Evolutionary conservation across 2,329 filamentous ascomycete genomes (phyloP).

Genomic region (Colletotrichum destructivum): DNA sequence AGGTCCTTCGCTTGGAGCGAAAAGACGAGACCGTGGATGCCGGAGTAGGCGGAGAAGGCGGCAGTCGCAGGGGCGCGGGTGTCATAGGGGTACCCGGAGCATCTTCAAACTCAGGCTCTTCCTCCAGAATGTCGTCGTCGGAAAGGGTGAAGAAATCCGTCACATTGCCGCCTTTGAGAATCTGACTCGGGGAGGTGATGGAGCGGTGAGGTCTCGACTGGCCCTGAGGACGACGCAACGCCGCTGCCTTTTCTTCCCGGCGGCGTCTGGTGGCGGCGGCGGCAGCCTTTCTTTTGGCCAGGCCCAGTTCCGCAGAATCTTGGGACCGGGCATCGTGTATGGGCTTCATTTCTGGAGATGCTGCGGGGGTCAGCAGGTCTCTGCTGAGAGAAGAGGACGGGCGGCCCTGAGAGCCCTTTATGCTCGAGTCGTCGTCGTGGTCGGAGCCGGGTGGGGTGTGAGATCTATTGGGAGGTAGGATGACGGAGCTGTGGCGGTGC

Average conservation of each 20-base stretch:
- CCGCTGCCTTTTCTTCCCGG: constrained; percentile 40
- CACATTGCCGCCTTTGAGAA: constrained; percentile 48
- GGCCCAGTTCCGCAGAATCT: constrained; percentile 38
- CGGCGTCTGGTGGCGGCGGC: constrained; percentile 34
- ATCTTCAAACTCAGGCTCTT: constrained; percentile 49
- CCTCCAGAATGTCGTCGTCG: constrained; percentile 73
- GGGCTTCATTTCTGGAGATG: constrained; percentile 53
- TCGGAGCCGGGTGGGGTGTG: constrained; percentile 55
- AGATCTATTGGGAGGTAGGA: constrained; percentile 44
- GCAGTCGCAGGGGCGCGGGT: constrained; percentile 4
- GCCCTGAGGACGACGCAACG: constrained; percentile 48
- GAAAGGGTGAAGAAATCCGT: constrained; percentile 48
- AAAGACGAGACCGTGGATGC: constrained; percentile 31
- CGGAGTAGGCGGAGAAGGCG: constrained; percentile 31
- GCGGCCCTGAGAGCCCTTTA: constrained; percentile 30
- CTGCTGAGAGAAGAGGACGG: constrained; percentile 40
- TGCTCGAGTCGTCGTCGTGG: constrained; percentile 49
- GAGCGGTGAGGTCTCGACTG: constrained; percentile 47
- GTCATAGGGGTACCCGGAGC: constrained; percentile 12
- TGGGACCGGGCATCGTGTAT: constrained; percentile 46
- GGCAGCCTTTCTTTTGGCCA: constrained; percentile 35
- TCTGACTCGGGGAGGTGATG: constrained; percentile 40
- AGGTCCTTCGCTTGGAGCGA: constrained; percentile 32
- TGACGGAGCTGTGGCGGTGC: constrained; percentile 42
- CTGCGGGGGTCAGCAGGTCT: constrained; percentile 51